Percentiles rank a stretch among this genome's conserved stretches.
Evolutionary conservation across 2,329 filamentous ascomycete species (phyloP).

Genomic region (Colletotrichum trifolii): DNA sequence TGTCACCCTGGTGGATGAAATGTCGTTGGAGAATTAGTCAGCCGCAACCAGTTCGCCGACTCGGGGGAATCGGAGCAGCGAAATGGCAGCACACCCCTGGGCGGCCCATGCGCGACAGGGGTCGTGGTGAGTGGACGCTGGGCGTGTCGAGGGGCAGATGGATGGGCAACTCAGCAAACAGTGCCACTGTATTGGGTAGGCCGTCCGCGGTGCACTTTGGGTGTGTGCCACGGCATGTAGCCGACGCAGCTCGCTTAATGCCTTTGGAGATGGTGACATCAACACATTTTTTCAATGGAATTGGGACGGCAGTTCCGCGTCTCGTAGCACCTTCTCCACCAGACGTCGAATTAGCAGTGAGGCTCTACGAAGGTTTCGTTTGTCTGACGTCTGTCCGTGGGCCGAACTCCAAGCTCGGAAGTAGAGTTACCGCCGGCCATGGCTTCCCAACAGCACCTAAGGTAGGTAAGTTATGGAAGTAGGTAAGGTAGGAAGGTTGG

Average conservation of each 20-base stretch:
- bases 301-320: not conserved
- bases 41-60: slow-evolving; percentile 13
- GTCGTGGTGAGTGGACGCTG: slow-evolving; percentile 1
- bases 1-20: slow-evolving; percentile 25
- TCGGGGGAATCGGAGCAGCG: slow-evolving; percentile 35
- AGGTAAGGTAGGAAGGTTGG: not conserved
- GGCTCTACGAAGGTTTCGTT: too few relatives aligned
- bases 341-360: too few relatives aligned
- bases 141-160: slow-evolving; percentile 28
- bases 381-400: not conserved
- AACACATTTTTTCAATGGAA: slow-evolving; percentile 2
- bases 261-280: slow-evolving; percentile 21
- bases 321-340: not conserved
- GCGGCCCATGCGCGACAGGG: slow-evolving; percentile 14
- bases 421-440: slow-evolving; percentile 25
- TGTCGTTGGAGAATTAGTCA: slow-evolving; percentile 35
- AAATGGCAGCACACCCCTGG: slow-evolving; percentile 15
- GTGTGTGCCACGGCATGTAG: not conserved
- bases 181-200: too few relatives aligned
- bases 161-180: slow-evolving; percentile 25
- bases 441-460: slow-evolving; percentile 17
- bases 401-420: slow-evolving; percentile 6
- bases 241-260: slow-evolving; percentile 13
- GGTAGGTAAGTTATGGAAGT: slow-evolving; percentile 18
- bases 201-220: not conserved